phyloP scores from a whole-genome alignment of 176 grass and related monocot genomes.

The Cymbopogon citratus region DNA sequence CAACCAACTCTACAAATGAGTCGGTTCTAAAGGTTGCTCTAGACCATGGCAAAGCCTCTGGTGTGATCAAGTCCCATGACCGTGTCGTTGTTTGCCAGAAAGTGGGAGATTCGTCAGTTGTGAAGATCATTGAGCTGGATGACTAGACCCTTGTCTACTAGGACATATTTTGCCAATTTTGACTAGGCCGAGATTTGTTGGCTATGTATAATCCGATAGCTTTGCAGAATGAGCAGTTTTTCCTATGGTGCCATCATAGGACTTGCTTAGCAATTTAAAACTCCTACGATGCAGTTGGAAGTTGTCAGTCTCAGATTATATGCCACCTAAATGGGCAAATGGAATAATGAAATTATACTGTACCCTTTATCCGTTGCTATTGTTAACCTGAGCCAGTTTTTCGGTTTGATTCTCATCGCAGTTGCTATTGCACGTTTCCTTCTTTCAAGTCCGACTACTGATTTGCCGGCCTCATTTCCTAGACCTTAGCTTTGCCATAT shows the following conservation, averaged over 20 bases:
- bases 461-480: too few species aligned
- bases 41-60: slow-evolving; percentile 75
- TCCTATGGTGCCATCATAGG: slow-evolving; percentile 16
- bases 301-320: background rate
- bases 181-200: slow-evolving; percentile 15
- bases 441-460: too few species aligned
- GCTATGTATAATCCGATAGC: slow-evolving; percentile 31
- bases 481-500: background rate
- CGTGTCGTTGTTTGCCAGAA: slow-evolving; percentile 97
- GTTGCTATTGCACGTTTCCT: background rate
- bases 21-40: slow-evolving; percentile 96
- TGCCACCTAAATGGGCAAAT: background rate
- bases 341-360: slow-evolving; percentile 30
- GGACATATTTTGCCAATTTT: slow-evolving; percentile 27
- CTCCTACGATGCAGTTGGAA: background rate
- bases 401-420: background rate
- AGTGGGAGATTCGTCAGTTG: slow-evolving; percentile 87
- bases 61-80: slow-evolving; percentile 93
- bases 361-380: background rate
- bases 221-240: slow-evolving; percentile 27
- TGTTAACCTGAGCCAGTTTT: background rate
- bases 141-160: slow-evolving; percentile 46
- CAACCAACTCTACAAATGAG: slow-evolving; percentile 73
- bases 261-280: background rate
- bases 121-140: slow-evolving; percentile 97